A percentile compares a stretch with the other conserved stretches of the same genome.
phyloP scores from a whole-genome alignment of 768 basidiomycete species.

The Boletus bicolor region DNA sequence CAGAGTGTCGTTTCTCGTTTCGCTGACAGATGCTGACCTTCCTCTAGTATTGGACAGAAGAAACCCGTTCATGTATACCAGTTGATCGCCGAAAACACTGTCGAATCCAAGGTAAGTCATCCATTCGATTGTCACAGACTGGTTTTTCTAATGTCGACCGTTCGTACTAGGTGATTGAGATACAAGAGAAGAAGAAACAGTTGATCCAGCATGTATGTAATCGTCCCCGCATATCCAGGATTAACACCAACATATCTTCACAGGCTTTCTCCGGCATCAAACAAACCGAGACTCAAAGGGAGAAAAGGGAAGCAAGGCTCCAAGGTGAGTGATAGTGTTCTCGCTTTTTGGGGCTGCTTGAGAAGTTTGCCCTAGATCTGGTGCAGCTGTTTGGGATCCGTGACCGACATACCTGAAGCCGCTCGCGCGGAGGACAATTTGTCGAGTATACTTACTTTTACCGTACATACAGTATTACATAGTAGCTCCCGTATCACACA shows the following conservation, averaged over 20 bases:
- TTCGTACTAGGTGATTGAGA: slow-evolving; percentile 63
- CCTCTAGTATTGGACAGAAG: slow-evolving; percentile 67
- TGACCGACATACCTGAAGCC: slow-evolving; percentile 9
- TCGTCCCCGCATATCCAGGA: background rate
- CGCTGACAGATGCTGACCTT: slow-evolving; percentile 3
- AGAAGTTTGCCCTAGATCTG: slow-evolving; percentile 43
- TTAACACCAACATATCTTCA: background rate
- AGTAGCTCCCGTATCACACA: slow-evolving; percentile 5
- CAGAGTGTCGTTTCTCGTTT: background rate
- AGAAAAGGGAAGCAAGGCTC: slow-evolving; percentile 76
- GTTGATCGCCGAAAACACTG: slow-evolving; percentile 84
- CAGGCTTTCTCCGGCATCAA: slow-evolving; percentile 87
- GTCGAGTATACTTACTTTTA: background rate
- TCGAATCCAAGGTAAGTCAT: slow-evolving; percentile 73
- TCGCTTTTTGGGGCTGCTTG: background rate
- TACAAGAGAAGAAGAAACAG: slow-evolving; percentile 81
- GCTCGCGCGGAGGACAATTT: background rate
- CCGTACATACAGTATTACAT: slow-evolving; percentile 11
- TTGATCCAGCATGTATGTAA: slow-evolving; percentile 66
- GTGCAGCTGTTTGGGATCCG: slow-evolving; percentile 54
- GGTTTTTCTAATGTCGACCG: background rate
- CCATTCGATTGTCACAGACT: background rate
- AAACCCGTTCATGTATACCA: slow-evolving; percentile 86
- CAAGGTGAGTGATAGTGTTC: slow-evolving; percentile 52
- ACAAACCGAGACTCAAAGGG: slow-evolving; percentile 66